Evolutionary conservation across 78 protist species (phyloP).

Genomic region (Dictyostelium citrinum): DNA sequence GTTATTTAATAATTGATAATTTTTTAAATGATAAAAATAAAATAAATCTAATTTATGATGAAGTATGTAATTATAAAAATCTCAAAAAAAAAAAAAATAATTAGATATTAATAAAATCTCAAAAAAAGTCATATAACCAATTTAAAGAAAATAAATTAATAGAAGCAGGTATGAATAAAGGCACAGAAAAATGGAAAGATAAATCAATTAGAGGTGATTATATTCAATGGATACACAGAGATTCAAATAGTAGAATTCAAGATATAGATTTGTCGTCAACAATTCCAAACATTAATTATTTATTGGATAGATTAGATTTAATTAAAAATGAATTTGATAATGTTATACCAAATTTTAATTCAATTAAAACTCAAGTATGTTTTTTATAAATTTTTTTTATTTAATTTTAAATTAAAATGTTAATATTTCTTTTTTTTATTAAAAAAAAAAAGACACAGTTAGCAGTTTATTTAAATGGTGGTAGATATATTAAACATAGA

Average conservation of each 20-base stretch:
- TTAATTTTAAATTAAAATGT: too few species aligned
- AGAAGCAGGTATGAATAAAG: slow-evolving; percentile 35
- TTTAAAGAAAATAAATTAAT: background rate
- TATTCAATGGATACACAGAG: slow-evolving; percentile 53
- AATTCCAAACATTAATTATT: slow-evolving; percentile 22
- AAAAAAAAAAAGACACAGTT: slow-evolving; percentile 20
- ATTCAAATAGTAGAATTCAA: slow-evolving; percentile 8
- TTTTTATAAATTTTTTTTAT: background rate
- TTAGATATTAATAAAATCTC: too few species aligned
- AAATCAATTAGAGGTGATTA: slow-evolving; percentile 39
- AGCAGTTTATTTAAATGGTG: slow-evolving; percentile 60
- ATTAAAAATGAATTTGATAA: slow-evolving; percentile 13
- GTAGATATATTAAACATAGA: slow-evolving; percentile 57
- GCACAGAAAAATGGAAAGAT: slow-evolving; percentile 53
- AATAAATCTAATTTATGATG: background rate
- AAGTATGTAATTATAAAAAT: too few species aligned
- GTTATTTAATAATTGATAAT: slow-evolving; percentile 37
- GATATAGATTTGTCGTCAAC: background rate
- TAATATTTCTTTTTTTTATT: too few species aligned
- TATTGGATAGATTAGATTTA: slow-evolving; percentile 4
- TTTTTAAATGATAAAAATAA: background rate
- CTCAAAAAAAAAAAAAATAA: too few species aligned
- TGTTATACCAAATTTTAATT: background rate
- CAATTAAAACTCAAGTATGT: background rate
- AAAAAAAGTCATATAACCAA: background rate